These are phyloP conservation scores for Rhododendron vialii DNA, from an alignment of 148 eudicot genomes.

Conservation along the genomic window DNA sequence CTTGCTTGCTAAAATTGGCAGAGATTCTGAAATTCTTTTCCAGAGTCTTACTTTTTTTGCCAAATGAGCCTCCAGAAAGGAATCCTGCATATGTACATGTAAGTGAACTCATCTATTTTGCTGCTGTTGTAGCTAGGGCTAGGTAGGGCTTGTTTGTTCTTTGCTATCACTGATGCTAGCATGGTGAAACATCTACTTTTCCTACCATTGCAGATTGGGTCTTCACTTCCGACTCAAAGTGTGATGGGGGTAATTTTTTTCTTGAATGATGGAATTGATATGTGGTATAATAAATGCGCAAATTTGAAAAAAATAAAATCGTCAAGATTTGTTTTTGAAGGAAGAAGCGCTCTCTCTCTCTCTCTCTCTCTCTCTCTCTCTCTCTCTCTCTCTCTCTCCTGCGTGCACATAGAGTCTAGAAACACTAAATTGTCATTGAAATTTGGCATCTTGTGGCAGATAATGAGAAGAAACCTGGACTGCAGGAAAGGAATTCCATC, in stretches of 20 bases:
- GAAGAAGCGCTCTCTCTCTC: neutral
- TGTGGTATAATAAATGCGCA: neutral
- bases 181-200: neutral
- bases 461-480: neutral
- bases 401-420: neutral
- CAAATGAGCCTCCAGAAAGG: neutral
- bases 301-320: neutral
- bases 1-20: neutral
- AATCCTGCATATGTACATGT: neutral
- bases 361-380: neutral
- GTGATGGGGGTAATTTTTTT: neutral
- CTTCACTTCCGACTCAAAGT: neutral
- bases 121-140: neutral
- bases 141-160: neutral
- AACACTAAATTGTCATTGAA: neutral
- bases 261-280: neutral
- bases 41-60: neutral
- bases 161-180: neutral
- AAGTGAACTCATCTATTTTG: neutral
- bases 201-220: neutral
- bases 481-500: neutral
- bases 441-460: neutral
- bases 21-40: neutral
- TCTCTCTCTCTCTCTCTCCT: neutral
- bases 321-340: too few relatives aligned